Evolutionary conservation across 805 yeast species (phyloP), one percentile per base, ranked within the genome.

Genomic region (Candida ascalaphidarum): DNA sequence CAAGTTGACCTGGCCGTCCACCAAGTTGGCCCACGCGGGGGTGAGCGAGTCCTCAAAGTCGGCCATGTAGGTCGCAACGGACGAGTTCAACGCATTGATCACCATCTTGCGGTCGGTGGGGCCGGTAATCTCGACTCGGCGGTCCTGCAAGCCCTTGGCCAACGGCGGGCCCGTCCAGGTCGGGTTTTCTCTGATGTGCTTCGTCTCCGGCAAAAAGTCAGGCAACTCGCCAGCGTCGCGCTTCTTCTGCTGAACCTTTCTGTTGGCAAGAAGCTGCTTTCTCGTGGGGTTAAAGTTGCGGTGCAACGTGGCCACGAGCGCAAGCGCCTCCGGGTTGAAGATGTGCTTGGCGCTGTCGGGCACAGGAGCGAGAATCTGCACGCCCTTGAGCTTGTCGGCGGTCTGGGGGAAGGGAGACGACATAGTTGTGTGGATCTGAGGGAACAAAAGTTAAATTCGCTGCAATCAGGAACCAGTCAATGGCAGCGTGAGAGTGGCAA

Each of bases 101-200:
- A 81, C 73, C 94, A 81, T 81, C 44, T 81, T 79, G 39, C 89
- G 71, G 50, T 80, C 81, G 30, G 88, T 81, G 13, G 94, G 94
- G 28, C 94, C 94, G 14, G 94, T 81, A 53, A 81, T 81, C 55
- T 81, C 92, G 24, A 74, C 77, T 50, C 85, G 71, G 60, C 94
- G 71, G 51, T 78, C 81, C 34, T 71, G 70, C 43, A 81, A 60
- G 28, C 86, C 85, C 22, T 77, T 78, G 22, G 83, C 86, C 28
- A 77, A 65, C 21, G 80, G 66, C 13, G 78, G 74, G 40, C 92
- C 88, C 39, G 68, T 72, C 92, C 92, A 81, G 21, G 73, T 71
- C 15, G 79, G 70, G 44, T 81, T 82, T 25, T 75, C 67, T 58
- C 92, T 70, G 44, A 81, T 77, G 50, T 63, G 56, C 31, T 58